Evolutionary conservation across 2,329 filamentous ascomycete species (phyloP).

Genomic region (Sporothrix mexicana): DNA sequence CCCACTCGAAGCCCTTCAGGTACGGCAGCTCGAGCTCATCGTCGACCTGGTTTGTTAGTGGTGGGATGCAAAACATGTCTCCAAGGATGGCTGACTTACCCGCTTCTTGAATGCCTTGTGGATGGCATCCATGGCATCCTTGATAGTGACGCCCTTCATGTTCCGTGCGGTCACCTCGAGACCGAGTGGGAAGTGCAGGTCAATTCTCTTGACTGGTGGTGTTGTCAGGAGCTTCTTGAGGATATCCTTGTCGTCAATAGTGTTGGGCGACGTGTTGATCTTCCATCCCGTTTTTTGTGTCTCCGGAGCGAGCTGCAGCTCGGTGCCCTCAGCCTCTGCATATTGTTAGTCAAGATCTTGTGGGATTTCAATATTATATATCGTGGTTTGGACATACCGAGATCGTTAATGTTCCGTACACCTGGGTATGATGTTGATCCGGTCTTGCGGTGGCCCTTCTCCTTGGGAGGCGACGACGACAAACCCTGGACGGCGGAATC

Average conservation of each 20-base stretch:
- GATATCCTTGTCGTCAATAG: conserved; percentile 81
- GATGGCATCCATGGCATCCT: conserved; percentile 94
- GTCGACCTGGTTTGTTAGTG: conserved; percentile 67
- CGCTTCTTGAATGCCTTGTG: conserved; percentile 97
- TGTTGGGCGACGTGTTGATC: conserved; percentile 82
- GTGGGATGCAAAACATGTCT: not conserved
- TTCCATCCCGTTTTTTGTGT: conserved; percentile 93
- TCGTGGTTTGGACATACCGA: conserved; percentile 65
- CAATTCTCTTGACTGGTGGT: conserved; percentile 91
- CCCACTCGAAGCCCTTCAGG: conserved; percentile 95
- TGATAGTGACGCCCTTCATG: conserved; percentile 93
- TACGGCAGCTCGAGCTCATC: conserved; percentile 88
- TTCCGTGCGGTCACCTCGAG: conserved; percentile 89
- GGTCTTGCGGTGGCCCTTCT: conserved; percentile 56
- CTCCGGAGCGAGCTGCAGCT: conserved; percentile 76
- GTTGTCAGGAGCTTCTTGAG: conserved; percentile 81
- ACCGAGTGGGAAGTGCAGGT: conserved; percentile 87
- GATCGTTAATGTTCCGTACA: conserved; percentile 81
- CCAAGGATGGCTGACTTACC: conserved; percentile 58
- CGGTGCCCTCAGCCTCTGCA: conserved; percentile 73
- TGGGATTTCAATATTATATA: not conserved
- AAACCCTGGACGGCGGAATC: conserved; percentile 89
- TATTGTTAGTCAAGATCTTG: not conserved
- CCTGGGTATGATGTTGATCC: conserved; percentile 70
- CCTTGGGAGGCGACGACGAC: conserved; percentile 69